Conservation (phyloP, 2,329 filamentous ascomycete species). For the Myriosclerotinia scirpicola region DNA sequence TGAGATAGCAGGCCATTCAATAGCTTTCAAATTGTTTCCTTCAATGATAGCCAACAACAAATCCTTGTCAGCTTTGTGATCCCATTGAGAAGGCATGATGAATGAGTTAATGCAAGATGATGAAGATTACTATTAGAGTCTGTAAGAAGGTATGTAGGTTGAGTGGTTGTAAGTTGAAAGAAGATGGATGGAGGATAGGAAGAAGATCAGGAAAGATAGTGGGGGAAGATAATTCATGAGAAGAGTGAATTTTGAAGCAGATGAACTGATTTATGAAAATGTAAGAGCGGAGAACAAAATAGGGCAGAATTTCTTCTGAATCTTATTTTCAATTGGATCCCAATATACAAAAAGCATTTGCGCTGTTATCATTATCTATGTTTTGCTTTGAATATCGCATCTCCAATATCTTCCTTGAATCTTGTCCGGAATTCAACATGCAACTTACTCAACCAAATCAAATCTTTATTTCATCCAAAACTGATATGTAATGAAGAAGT, state of each 20-base stretch:
- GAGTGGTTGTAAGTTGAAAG: not conserved
- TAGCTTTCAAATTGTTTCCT: constrained; percentile 30
- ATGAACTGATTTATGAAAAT: too few relatives aligned
- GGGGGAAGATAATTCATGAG: not conserved
- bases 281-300: too few relatives aligned
- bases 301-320: too few relatives aligned
- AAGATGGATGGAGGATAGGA: not conserved
- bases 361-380: too few relatives aligned
- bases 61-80: constrained; percentile 35
- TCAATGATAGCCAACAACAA: constrained; percentile 39
- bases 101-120: not conserved
- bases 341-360: too few relatives aligned
- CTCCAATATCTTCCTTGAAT: too few relatives aligned
- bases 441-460: too few relatives aligned
- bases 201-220: not conserved
- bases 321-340: too few relatives aligned
- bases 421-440: too few relatives aligned
- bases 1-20: constrained; percentile 35
- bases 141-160: not conserved
- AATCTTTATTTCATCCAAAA: too few relatives aligned
- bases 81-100: constrained; percentile 30
- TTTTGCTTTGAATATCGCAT: too few relatives aligned
- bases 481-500: too few relatives aligned
- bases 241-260: constrained; percentile 6
- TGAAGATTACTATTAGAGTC: not conserved